phyloP scores from a whole-genome alignment of 139 green algal genomes.

The Pycnococcus provasolii region DNA sequence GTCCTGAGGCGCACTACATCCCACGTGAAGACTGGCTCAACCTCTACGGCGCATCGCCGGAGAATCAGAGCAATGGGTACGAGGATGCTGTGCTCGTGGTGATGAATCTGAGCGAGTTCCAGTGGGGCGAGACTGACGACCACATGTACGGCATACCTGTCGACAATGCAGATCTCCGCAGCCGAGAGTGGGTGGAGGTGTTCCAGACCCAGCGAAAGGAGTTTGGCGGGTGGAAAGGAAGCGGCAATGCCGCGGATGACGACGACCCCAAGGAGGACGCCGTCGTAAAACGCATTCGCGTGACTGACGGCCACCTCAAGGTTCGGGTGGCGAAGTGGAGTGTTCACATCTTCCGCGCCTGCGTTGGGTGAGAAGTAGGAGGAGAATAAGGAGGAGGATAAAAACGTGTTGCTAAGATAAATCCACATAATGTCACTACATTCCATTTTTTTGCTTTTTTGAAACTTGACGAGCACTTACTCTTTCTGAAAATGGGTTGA shows the following conservation, averaged over 20 bases:
- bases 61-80: too few species aligned
- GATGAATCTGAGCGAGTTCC: slow-evolving; percentile 22
- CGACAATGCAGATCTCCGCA: not conserved
- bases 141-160: slow-evolving; percentile 20
- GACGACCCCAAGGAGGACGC: not conserved
- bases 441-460: too few species aligned
- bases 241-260: slow-evolving; percentile 16
- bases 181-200: slow-evolving; percentile 16
- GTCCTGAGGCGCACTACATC: not conserved
- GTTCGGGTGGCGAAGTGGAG: not conserved
- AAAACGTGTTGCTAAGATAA: too few species aligned
- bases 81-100: slow-evolving; percentile 20
- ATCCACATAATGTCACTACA: too few species aligned
- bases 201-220: slow-evolving; percentile 29
- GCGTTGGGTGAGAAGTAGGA: too few species aligned
- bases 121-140: slow-evolving; percentile 22
- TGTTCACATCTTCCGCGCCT: not conserved
- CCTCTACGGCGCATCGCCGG: not conserved
- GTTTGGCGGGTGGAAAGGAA: slow-evolving; percentile 29
- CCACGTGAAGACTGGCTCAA: not conserved
- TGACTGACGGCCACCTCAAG: not conserved
- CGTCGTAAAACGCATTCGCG: not conserved
- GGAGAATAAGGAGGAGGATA: too few species aligned
- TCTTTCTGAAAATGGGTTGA: too few species aligned
- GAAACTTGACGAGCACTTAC: too few species aligned